These are phyloP conservation scores for Bertia moriformis DNA, from an alignment of 2,329 filamentous ascomycete genomes.

Conservation along the genomic window DNA sequence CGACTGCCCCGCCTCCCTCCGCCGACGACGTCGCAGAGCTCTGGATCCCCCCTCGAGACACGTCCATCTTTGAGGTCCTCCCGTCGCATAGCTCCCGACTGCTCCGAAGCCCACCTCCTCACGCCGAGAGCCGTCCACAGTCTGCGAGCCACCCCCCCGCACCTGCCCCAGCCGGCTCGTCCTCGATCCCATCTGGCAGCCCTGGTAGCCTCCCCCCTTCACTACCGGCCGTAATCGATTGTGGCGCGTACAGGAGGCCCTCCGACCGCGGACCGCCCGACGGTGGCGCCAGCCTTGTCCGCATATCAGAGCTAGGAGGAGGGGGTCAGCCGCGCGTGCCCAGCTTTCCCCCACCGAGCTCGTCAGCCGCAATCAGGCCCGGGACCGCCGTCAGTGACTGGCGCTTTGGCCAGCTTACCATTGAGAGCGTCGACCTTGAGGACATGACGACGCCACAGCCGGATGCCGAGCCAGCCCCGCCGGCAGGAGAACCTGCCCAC, in stretches of 20 bases:
- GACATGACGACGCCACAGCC: slow-evolving; percentile 2
- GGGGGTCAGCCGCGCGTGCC: slow-evolving; percentile 20
- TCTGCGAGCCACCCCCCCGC: slow-evolving; percentile 4
- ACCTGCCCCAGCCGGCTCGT: slow-evolving; percentile 2
- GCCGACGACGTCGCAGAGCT: slow-evolving; percentile 8
- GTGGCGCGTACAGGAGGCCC: slow-evolving; percentile 1
- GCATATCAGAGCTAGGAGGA: too few relatives aligned
- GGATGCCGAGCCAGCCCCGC: slow-evolving; percentile 17
- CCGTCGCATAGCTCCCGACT: slow-evolving; percentile 31
- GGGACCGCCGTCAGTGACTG: slow-evolving; percentile 50
- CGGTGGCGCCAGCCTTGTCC: too few relatives aligned
- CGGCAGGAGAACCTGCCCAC: slow-evolving; percentile 25
- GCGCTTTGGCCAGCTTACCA: slow-evolving; percentile 64
- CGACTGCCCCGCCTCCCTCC: slow-evolving; percentile 10
- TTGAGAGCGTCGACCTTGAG: slow-evolving; percentile 67
- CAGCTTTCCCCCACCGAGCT: slow-evolving; percentile 25
- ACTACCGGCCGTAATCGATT: slow-evolving; percentile 19
- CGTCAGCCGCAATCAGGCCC: slow-evolving; percentile 27
- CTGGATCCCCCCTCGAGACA: slow-evolving; percentile 33
- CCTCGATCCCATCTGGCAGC: slow-evolving; percentile 3
- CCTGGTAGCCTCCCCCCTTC: too few relatives aligned
- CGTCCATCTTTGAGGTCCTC: slow-evolving; percentile 35
- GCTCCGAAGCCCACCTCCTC: slow-evolving; percentile 1
- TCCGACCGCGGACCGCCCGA: too few relatives aligned
- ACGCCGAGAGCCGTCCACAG: slow-evolving; percentile 7